Conservation (phyloP, 352 stramenopile genomes). For the Pythium phragmiticola region DNA sequence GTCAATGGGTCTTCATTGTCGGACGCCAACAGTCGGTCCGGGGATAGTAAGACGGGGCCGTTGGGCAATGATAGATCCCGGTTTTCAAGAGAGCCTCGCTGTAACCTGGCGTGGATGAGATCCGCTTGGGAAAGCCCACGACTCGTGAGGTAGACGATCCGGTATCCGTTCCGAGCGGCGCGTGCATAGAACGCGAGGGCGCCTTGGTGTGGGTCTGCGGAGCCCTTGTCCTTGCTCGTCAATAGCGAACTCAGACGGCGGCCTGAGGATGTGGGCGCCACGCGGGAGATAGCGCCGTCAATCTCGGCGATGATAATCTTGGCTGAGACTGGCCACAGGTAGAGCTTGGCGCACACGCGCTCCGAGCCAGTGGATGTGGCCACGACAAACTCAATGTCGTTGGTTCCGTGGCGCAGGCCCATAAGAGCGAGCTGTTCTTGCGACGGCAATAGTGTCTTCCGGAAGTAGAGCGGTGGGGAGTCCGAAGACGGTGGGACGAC, state of each 20-base stretch:
- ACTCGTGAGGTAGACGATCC: constrained; percentile 81
- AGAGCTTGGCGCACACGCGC: constrained; percentile 58
- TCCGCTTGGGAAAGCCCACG: constrained; percentile 55
- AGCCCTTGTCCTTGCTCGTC: constrained; percentile 49
- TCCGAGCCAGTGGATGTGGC: constrained; percentile 28
- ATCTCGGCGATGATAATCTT: constrained; percentile 85
- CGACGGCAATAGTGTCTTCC: constrained; percentile 62
- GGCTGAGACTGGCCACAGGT: constrained; percentile 64
- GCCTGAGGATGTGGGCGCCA: constrained; percentile 21
- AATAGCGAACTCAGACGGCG: constrained; percentile 34
- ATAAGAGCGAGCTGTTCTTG: constrained; percentile 63
- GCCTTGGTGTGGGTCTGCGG: constrained; percentile 47
- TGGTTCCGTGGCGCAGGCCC: constrained; percentile 53
- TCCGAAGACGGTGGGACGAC: neutral
- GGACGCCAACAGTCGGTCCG: constrained; percentile 51
- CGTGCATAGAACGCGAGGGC: constrained; percentile 77
- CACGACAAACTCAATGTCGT: constrained; percentile 73
- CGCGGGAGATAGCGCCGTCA: constrained; percentile 70
- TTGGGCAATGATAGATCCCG: constrained; percentile 46
- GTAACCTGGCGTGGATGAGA: constrained; percentile 43
- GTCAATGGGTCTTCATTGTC: constrained; percentile 38
- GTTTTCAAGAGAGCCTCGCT: constrained; percentile 21
- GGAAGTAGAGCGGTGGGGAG: constrained; percentile 30
- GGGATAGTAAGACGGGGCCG: constrained; percentile 69
- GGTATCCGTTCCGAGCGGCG: constrained; percentile 67